A percentile compares a stretch with the other conserved stretches of the same genome.
Conservation (phyloP, 2,329 filamentous ascomycete genomes). For the Cladosporium halotolerans region DNA sequence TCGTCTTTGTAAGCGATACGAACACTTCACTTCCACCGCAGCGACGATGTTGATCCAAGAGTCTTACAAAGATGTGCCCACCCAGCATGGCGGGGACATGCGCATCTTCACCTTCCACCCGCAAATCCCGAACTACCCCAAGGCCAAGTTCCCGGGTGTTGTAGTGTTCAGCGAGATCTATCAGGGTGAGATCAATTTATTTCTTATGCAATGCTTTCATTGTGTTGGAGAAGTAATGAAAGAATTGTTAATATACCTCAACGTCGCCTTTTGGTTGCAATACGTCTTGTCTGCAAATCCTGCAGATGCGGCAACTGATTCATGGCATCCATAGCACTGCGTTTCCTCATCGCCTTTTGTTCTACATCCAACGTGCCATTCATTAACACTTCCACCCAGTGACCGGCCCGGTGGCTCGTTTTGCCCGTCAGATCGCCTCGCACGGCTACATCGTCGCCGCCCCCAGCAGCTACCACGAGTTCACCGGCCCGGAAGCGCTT, state of each 20-base stretch:
- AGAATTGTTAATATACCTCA: too few species aligned
- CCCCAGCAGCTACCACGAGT: slow-evolving; percentile 88
- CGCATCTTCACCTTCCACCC: slow-evolving; percentile 83
- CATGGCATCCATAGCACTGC: too few species aligned
- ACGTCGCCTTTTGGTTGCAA: too few species aligned
- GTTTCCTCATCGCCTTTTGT: background rate
- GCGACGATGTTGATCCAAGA: slow-evolving; percentile 54
- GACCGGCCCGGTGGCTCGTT: slow-evolving; percentile 81
- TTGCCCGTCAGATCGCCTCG: slow-evolving; percentile 83
- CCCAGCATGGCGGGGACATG: slow-evolving; percentile 55
- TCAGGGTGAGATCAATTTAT: slow-evolving; percentile 56
- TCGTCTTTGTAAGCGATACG: too few species aligned
- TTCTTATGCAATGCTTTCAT: background rate
- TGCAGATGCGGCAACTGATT: too few species aligned
- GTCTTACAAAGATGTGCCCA: slow-evolving; percentile 53
- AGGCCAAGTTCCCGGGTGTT: slow-evolving; percentile 83
- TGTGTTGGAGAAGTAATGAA: background rate
- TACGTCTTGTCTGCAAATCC: too few species aligned
- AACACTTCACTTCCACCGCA: background rate
- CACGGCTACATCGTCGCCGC: slow-evolving; percentile 92
- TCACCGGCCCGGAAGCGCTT: slow-evolving; percentile 75
- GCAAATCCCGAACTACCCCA: slow-evolving; percentile 73
- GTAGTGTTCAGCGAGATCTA: slow-evolving; percentile 93
- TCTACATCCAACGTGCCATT: background rate
- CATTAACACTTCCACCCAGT: slow-evolving; percentile 46